Conservation (phyloP, 208 protist species). For the Acanthamoeba royreba region DNA sequence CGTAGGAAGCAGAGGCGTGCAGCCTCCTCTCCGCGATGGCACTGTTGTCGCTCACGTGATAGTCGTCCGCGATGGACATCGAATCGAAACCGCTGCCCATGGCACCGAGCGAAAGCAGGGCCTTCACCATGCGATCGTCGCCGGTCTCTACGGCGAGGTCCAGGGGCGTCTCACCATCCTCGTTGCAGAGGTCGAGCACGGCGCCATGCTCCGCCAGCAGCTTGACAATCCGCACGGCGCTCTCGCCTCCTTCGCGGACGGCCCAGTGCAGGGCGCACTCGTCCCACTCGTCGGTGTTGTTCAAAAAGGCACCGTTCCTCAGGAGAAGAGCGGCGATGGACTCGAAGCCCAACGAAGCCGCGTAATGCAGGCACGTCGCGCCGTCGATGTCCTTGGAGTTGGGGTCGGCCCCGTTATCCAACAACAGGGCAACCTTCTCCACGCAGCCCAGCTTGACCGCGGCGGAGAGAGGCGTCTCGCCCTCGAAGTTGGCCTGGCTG, state of each 20-base stretch:
- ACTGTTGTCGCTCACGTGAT: not conserved
- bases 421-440: not conserved
- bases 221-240: not conserved
- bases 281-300: not conserved
- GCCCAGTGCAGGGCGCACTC: constrained; percentile 18
- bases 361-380: constrained; percentile 57
- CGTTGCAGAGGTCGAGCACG: constrained; percentile 15
- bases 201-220: not conserved
- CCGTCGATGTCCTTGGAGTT: constrained; percentile 48
- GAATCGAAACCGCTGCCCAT: not conserved
- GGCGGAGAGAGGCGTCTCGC: constrained; percentile 36
- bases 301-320: not conserved
- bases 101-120: not conserved
- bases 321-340: not conserved
- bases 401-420: constrained; percentile 25
- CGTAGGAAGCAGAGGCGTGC: not conserved
- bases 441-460: not conserved
- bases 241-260: not conserved
- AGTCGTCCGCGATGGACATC: not conserved
- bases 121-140: not conserved
- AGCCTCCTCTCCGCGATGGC: not conserved
- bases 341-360: constrained; percentile 3
- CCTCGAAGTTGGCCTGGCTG: not conserved
- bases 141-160: constrained; percentile 13
- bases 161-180: constrained; percentile 55